phyloP scores from a whole-genome alignment of 2,329 filamentous ascomycete species.

The Phaeosphaeria sp. region DNA sequence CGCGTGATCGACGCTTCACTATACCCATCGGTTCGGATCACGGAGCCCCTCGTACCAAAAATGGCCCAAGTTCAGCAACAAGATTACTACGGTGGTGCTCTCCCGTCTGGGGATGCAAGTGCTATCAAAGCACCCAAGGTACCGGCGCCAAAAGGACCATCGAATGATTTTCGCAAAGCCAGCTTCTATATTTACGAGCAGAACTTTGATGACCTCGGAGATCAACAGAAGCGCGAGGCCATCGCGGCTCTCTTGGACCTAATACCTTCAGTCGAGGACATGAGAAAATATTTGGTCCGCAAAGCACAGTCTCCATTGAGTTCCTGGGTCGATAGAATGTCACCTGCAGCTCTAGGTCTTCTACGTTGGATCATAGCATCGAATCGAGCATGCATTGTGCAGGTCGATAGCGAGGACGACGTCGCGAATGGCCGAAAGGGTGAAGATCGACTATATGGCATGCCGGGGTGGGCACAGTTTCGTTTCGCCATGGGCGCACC shows the following conservation, averaged over 20 bases:
- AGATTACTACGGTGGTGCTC: neutral
- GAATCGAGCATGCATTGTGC: constrained; percentile 84
- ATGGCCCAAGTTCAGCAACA: neutral
- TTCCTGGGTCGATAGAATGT: constrained; percentile 66
- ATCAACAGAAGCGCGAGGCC: constrained; percentile 55
- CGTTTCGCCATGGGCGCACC: constrained; percentile 87
- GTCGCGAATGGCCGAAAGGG: constrained; percentile 35
- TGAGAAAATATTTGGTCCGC: constrained; percentile 59
- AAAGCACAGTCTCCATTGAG: constrained; percentile 49
- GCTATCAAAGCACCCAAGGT: neutral
- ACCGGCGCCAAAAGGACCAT: neutral
- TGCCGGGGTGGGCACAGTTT: constrained; percentile 78
- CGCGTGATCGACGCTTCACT: constrained; percentile 56
- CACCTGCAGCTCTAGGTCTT: constrained; percentile 70
- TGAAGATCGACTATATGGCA: constrained; percentile 66
- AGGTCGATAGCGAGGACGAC: constrained; percentile 62
- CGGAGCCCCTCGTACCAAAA: constrained; percentile 30
- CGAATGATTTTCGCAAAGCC: constrained; percentile 38
- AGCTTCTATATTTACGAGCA: constrained; percentile 57
- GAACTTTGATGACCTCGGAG: constrained; percentile 64
- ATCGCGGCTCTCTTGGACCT: constrained; percentile 63
- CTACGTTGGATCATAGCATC: constrained; percentile 90
- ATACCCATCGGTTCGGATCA: constrained; percentile 52
- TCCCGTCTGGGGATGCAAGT: neutral
- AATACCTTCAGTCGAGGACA: constrained; percentile 67